Base-by-base conservation (phyloP, 176 grass and related monocot species). In the Cocos nucifera region DNA sequence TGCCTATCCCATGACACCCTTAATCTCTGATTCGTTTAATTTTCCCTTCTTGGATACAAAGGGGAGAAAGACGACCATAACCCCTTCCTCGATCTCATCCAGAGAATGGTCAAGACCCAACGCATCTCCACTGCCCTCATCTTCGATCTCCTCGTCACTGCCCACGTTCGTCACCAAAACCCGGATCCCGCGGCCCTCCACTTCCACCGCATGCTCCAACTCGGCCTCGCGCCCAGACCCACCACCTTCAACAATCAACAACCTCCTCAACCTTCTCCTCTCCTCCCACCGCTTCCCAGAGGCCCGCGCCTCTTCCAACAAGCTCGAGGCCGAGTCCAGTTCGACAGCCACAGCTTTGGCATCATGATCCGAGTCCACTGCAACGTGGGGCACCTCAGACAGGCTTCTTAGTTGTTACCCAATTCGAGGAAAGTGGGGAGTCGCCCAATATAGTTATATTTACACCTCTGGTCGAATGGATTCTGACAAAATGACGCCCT, bases 321-420 rank as follows among this genome's bases (percentile, higher is more conserved):
- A 22, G 22, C 22, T 22, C 22, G 22, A 22, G 22, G 22, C 22
- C 22, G 22, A 22, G 22, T 22, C 22, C 22, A 22, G 22, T 22
- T 22, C 22, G 22, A 22, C 22, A 1, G 22, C 22, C 22, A 57
- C 52, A 65, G 16, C 63, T 65, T 66, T 21, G 50, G 54, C 22
- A 65, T 51, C 21, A 65, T 58, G 61, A 55, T 78, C 25, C 75
- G 63, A 25, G 59, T 44, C 25, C 69, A 64, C 67, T 78, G 52
- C 21, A 17, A 58, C 20, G 75, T 50, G 4, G 17, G 64, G 12
- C n/a, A 17, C 4, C 24, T 54, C 64, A 16, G 19, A 17, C 25
- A 54, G 19, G 64, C 25, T 54, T 29, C 54, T 25, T 6, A 0
- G 19, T 58, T 78, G 20, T 32, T 32, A 8, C 22, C 22, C 22